These are phyloP conservation scores for Hibiscus trionum DNA, from an alignment of 345 rosid species.

Conservation along the genomic window DNA sequence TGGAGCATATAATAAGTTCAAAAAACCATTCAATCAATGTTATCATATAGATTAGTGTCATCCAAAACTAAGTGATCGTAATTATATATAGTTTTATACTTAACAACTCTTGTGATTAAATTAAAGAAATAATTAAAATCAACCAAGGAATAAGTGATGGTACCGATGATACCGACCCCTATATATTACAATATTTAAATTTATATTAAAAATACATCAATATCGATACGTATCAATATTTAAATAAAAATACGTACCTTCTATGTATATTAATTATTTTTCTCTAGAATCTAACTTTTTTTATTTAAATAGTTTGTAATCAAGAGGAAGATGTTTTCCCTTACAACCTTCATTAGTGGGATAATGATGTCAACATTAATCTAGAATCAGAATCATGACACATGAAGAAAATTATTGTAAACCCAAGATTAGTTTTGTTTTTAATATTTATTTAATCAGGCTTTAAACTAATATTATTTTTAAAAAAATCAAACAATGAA, in stretches of 20 bases:
- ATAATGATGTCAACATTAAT: constrained; percentile 26
- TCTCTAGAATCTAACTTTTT: constrained; percentile 19
- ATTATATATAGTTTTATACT: not conserved
- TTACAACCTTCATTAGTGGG: constrained; percentile 22
- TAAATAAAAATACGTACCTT: not conserved
- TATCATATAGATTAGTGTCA: not conserved
- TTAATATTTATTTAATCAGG: not conserved
- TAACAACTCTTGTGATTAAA: not conserved
- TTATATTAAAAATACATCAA: not conserved
- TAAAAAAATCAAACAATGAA: too few species aligned
- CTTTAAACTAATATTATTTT: too few species aligned
- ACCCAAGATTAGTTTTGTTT: not conserved
- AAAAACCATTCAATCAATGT: not conserved
- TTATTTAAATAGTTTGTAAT: not conserved
- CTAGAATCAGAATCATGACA: constrained; percentile 32
- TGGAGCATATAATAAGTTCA: not conserved
- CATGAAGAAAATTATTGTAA: not conserved
- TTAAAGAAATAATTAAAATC: not conserved
- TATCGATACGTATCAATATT: not conserved
- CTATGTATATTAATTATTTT: not conserved
- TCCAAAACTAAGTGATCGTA: not conserved
- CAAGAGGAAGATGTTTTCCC: constrained; percentile 2
- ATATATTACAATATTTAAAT: not conserved
- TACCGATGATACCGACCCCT: not conserved
- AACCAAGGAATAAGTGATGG: constrained; percentile 15